Conservation (phyloP, 345 rosid genomes). For the Jatropha curcas region DNA sequence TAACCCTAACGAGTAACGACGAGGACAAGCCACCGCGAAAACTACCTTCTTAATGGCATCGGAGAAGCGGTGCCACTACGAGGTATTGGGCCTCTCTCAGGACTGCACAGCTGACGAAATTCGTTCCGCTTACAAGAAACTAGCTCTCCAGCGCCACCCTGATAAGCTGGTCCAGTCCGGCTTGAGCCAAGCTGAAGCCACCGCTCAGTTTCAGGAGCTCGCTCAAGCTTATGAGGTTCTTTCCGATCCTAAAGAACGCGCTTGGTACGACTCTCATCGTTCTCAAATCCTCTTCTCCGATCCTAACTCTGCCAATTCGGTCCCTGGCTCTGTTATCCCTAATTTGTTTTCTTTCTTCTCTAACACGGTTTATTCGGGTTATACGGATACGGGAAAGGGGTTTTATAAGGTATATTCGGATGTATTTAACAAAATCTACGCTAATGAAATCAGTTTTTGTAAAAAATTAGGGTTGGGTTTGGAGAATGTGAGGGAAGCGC, state of each 20-base stretch:
- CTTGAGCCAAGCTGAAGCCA: constrained; percentile 68
- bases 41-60: constrained; percentile 45
- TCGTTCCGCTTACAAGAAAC: constrained; percentile 71
- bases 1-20: constrained; percentile 2
- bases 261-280: constrained; percentile 95
- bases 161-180: constrained; percentile 94
- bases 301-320: constrained; percentile 36
- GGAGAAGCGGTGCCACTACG: constrained; percentile 89
- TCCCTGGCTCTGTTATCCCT: constrained; percentile 51
- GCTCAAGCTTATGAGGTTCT: constrained; percentile 80
- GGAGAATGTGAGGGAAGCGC: constrained; percentile 65
- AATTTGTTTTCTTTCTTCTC: constrained; percentile 84
- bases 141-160: constrained; percentile 93
- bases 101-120: constrained; percentile 78
- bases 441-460: constrained; percentile 61
- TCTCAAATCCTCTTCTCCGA: constrained; percentile 91
- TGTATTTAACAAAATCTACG: constrained; percentile 56
- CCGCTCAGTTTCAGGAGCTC: constrained; percentile 93
- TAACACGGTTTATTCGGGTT: constrained; percentile 62
- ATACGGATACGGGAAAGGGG: constrained; percentile 66
- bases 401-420: constrained; percentile 85
- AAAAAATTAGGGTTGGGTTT: constrained; percentile 59
- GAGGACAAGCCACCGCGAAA: background rate
- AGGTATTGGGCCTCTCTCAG: constrained; percentile 59
- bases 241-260: constrained; percentile 86